phyloP scores from a whole-genome alignment of 2,329 filamentous ascomycete genomes.

The Drechslerella coelobrocha region DNA sequence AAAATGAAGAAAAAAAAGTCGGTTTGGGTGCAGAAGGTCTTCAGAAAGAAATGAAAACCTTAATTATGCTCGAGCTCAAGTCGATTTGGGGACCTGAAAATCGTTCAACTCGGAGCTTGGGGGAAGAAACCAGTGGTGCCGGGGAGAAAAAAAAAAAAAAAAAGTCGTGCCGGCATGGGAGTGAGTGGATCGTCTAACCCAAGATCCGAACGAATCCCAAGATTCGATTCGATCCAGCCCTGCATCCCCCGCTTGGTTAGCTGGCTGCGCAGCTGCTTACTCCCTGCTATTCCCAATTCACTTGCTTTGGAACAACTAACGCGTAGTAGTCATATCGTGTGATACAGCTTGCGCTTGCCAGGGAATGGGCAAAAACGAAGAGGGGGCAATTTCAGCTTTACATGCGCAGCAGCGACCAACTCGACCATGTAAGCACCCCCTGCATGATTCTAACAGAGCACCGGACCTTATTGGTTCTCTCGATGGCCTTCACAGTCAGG shows the following conservation, averaged over 20 bases:
- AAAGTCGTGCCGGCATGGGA: constrained; percentile 16
- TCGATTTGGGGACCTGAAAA: constrained; percentile 44
- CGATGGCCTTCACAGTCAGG: not conserved
- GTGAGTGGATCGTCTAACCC: constrained; percentile 24
- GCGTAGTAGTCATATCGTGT: constrained; percentile 34
- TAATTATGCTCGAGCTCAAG: constrained; percentile 7
- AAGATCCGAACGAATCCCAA: constrained; percentile 16
- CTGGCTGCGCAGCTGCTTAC: not conserved
- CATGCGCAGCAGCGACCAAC: not conserved
- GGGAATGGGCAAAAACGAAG: not conserved
- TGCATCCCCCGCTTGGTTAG: constrained; percentile 21
- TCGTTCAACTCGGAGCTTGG: constrained; percentile 49
- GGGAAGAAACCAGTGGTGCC: constrained; percentile 4
- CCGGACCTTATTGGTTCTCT: constrained; percentile 36
- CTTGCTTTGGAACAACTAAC: not conserved
- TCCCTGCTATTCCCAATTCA: not conserved
- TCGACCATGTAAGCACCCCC: constrained; percentile 30
- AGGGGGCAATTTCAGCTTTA: constrained; percentile 20
- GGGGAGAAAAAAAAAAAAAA: not conserved
- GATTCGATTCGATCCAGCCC: constrained; percentile 15
- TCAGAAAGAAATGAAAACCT: constrained; percentile 16
- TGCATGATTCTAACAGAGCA: constrained; percentile 33
- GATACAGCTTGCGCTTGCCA: constrained; percentile 16
- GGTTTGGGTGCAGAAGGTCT: constrained; percentile 1
- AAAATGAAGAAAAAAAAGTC: constrained; percentile 16